These are phyloP conservation scores for Sporothrix mexicana DNA, from an alignment of 2,329 filamentous ascomycete species.

Conservation along the genomic window DNA sequence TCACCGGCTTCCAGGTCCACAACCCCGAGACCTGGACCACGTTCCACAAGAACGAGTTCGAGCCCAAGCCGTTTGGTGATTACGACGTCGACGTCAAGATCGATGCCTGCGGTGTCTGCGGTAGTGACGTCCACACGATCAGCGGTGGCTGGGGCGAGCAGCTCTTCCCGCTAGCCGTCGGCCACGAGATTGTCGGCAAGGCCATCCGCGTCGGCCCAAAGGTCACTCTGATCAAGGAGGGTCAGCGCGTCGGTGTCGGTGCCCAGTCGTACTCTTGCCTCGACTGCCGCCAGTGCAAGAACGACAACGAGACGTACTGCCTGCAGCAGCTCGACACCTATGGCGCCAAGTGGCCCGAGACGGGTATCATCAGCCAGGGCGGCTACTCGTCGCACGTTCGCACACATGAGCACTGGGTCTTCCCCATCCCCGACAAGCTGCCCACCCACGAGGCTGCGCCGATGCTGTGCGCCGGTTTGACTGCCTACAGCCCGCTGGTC, in stretches of 20 bases:
- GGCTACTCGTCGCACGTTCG: conserved; percentile 52
- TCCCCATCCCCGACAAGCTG: conserved; percentile 77
- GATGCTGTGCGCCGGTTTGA: conserved; percentile 86
- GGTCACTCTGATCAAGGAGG: conserved; percentile 64
- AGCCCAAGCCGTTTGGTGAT: conserved; percentile 84
- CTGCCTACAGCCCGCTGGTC: conserved; percentile 77
- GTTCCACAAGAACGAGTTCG: conserved; percentile 75
- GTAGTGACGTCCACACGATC: conserved; percentile 74
- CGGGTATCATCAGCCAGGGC: conserved; percentile 63
- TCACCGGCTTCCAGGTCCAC: conserved; percentile 66
- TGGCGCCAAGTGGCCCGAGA: conserved; percentile 57
- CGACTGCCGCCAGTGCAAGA: conserved; percentile 68
- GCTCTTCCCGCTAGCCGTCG: conserved; percentile 68
- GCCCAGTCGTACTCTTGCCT: conserved; percentile 70
- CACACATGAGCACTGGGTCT: conserved; percentile 75
- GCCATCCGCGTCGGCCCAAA: conserved; percentile 70
- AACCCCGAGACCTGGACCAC: conserved; percentile 61
- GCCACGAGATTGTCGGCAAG: conserved; percentile 74
- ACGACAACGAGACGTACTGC: conserved; percentile 73
- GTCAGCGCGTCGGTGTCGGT: conserved; percentile 71
- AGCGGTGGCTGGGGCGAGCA: conserved; percentile 70
- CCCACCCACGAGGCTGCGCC: conserved; percentile 68
- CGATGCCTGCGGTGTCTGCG: conserved; percentile 77
- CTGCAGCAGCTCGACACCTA: conserved; percentile 66
- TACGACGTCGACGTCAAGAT: conserved; percentile 89